phyloP scores from a whole-genome alignment of 345 rosid genomes.

The Citrus sp. region DNA sequence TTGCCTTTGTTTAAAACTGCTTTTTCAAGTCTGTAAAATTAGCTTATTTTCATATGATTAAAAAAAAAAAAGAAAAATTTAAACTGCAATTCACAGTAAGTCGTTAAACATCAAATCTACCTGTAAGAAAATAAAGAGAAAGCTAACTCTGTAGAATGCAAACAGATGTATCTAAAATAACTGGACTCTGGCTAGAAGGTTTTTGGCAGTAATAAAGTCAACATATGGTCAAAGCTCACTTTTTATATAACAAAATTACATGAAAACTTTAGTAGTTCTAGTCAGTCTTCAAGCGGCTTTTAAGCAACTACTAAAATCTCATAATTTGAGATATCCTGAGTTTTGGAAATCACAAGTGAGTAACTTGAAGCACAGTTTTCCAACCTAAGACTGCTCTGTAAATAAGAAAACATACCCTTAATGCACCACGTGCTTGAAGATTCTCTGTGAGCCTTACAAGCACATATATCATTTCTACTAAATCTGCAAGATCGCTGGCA shows the following conservation, averaged over 20 bases:
- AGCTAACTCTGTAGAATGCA: not conserved
- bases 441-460: slow-evolving; percentile 76
- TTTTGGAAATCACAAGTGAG: not conserved
- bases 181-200: not conserved
- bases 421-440: slow-evolving; percentile 86
- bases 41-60: not conserved
- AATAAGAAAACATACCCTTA: slow-evolving; percentile 64
- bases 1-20: not conserved
- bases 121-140: not conserved
- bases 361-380: not conserved
- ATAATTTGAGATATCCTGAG: not conserved
- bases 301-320: not conserved
- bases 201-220: not conserved
- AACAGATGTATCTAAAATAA: not conserved
- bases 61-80: not conserved
- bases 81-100: not conserved
- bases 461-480: slow-evolving; percentile 71
- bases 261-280: not conserved
- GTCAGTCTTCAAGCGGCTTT: not conserved
- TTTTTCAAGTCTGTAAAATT: not conserved
- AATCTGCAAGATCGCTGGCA: slow-evolving; percentile 89
- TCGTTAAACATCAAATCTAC: not conserved
- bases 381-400: slow-evolving; percentile 7
- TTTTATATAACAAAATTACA: not conserved
- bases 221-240: not conserved